A percentile compares a stretch with the other conserved stretches of the same genome.
phyloP scores from a whole-genome alignment of 306 rosid species.

The Bauhinia variegata region DNA sequence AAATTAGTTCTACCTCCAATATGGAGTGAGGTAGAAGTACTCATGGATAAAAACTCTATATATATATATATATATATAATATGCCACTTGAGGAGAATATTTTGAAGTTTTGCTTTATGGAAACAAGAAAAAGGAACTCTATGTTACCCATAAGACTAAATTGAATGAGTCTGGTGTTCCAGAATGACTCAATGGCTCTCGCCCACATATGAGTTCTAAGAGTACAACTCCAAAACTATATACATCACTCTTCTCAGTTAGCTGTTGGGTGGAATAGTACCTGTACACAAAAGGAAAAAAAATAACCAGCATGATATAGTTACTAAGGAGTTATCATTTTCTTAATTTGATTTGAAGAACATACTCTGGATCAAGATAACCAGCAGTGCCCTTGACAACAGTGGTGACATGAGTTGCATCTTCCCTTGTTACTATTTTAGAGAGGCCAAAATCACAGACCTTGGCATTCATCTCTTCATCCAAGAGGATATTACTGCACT shows the following conservation, averaged over 20 bases:
- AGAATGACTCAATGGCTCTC: constrained; percentile 83
- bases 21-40: too few relatives aligned
- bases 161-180: constrained; percentile 94
- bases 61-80: too few relatives aligned
- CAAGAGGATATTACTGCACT: constrained; percentile 90
- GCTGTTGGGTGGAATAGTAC: constrained; percentile 81
- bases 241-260: constrained; percentile 91
- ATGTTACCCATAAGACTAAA: constrained; percentile 86
- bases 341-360: constrained; percentile 14
- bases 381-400: constrained; percentile 92
- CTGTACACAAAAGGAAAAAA: constrained; percentile 38
- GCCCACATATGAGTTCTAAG: constrained; percentile 90
- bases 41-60: too few relatives aligned
- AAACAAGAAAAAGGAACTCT: neutral
- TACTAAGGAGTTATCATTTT: too few relatives aligned
- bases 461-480: constrained; percentile 90
- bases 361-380: constrained; percentile 98
- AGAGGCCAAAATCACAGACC: constrained; percentile 92
- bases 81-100: too few relatives aligned
- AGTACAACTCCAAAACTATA: constrained; percentile 94
- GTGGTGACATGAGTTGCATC: constrained; percentile 96
- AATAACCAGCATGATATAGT: too few relatives aligned
- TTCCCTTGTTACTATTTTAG: constrained; percentile 69
- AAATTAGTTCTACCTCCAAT: too few relatives aligned
- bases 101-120: neutral